Conservation (phyloP, 2,329 filamentous ascomycete genomes). For the Xylariaceae sp. region DNA sequence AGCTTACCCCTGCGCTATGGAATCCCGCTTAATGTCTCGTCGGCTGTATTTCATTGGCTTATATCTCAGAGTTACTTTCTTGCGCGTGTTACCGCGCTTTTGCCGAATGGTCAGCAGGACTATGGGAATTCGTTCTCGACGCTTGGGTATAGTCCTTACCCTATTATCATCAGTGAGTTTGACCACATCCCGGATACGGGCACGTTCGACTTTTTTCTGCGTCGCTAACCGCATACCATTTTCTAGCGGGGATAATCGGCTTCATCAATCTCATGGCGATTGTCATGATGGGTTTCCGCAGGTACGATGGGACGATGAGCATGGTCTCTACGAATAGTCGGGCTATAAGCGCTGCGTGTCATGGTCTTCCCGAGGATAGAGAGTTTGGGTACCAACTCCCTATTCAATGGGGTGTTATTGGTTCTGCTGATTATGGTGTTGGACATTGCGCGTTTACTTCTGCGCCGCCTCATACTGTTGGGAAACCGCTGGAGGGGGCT, state of each 20-base stretch:
- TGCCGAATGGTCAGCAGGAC: conserved; percentile 21
- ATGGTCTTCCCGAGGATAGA: conserved; percentile 20
- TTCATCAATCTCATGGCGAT: conserved; percentile 13
- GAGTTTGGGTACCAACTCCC: conserved; percentile 23
- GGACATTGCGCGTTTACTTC: conserved; percentile 23
- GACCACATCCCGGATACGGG: neutral
- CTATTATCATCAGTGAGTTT: conserved; percentile 22
- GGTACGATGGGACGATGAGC: conserved; percentile 30
- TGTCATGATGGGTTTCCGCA: conserved; percentile 21
- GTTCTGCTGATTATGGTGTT: conserved; percentile 14
- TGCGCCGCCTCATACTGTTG: conserved; percentile 10
- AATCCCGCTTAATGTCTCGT: conserved; percentile 34
- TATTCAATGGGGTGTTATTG: conserved; percentile 25
- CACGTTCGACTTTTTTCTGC: neutral
- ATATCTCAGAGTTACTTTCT: conserved; percentile 45
- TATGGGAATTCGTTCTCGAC: conserved; percentile 28
- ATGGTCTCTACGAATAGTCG: conserved; percentile 31
- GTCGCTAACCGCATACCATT: no score
- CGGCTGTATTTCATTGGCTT: conserved; percentile 44
- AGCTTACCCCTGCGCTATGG: conserved; percentile 42
- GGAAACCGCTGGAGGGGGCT: conserved; percentile 7
- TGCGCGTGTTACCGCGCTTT: conserved; percentile 32
- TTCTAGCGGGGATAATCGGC: conserved; percentile 14
- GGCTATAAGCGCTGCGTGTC: conserved; percentile 31
- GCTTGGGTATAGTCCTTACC: conserved; percentile 28